Evolutionary conservation across 345 rosid species (phyloP).

Genomic region (Pseudoturritis turrita): DNA sequence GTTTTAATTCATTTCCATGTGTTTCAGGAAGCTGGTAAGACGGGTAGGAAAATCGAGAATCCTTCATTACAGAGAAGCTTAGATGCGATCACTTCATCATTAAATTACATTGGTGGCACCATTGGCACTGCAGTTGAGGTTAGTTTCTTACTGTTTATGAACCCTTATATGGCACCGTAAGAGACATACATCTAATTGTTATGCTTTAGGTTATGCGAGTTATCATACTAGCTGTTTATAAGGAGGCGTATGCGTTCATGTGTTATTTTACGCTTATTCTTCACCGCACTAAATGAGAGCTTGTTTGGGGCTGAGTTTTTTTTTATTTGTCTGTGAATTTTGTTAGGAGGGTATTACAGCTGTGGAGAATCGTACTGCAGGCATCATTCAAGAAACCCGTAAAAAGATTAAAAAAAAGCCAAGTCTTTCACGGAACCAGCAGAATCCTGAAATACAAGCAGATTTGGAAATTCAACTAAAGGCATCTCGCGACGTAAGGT

Average conservation of each 20-base stretch:
- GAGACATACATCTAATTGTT: background rate
- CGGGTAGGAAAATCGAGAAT: conserved; percentile 36
- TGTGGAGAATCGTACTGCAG: conserved; percentile 81
- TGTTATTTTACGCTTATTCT: background rate
- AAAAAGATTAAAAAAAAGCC: conserved; percentile 69
- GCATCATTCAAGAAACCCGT: conserved; percentile 81
- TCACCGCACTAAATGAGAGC: background rate
- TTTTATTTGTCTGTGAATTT: conserved; percentile 21
- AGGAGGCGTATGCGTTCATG: conserved; percentile 1
- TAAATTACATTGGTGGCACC: conserved; percentile 73
- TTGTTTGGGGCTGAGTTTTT: background rate
- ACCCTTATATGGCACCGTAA: background rate
- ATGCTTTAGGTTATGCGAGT: background rate
- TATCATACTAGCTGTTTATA: background rate
- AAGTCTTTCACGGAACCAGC: conserved; percentile 37
- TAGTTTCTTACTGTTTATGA: conserved; percentile 3
- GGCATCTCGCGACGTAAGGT: conserved; percentile 99
- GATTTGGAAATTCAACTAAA: conserved; percentile 90
- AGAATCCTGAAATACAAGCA: conserved; percentile 39
- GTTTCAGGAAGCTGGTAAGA: conserved; percentile 35
- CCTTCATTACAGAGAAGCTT: conserved; percentile 66
- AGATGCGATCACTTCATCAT: conserved; percentile 62
- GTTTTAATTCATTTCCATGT: conserved; percentile 20
- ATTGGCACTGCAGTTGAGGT: conserved; percentile 88
- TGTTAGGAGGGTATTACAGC: conserved; percentile 71